phyloP scores from a whole-genome alignment of 169 alveolate genomes.

The Plasmodium gonderi region DNA sequence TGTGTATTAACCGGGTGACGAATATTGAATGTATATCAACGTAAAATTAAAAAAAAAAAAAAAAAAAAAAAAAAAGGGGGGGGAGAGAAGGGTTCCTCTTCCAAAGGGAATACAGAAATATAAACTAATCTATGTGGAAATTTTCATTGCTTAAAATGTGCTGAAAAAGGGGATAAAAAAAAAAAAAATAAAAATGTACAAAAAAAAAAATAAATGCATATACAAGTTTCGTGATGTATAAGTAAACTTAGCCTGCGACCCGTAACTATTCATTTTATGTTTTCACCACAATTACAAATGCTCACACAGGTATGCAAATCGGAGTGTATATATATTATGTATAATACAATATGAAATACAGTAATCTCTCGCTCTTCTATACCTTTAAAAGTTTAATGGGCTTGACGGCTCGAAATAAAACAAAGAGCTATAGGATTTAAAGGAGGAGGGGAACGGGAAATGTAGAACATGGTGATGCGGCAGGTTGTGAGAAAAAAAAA shows the following conservation, averaged over 20 bases:
- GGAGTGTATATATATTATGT: background rate
- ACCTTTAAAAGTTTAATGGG: slow-evolving; percentile 67
- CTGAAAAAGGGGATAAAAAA: slow-evolving; percentile 14
- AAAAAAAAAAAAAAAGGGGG: background rate
- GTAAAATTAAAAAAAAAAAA: slow-evolving; percentile 5
- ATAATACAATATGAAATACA: background rate
- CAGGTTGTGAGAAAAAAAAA: no score
- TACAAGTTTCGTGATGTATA: background rate
- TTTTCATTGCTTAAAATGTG: slow-evolving; percentile 71
- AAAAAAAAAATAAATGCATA: background rate
- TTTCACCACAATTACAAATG: background rate
- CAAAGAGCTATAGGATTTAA: slow-evolving; percentile 25
- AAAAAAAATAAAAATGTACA: background rate
- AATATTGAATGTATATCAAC: background rate
- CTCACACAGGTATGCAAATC: background rate
- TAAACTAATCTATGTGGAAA: slow-evolving; percentile 66
- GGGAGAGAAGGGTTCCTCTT: background rate
- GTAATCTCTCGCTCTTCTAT: background rate
- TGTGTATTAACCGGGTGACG: background rate
- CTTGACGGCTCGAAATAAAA: slow-evolving; percentile 55
- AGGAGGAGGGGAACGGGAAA: no score
- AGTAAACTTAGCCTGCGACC: background rate
- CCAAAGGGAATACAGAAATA: background rate
- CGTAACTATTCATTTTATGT: background rate
- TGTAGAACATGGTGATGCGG: no score